Evolutionary conservation across 2,329 filamentous ascomycete species (phyloP), one percentile per base, ranked within the genome.

Genomic region (Cercospora beticola): DNA sequence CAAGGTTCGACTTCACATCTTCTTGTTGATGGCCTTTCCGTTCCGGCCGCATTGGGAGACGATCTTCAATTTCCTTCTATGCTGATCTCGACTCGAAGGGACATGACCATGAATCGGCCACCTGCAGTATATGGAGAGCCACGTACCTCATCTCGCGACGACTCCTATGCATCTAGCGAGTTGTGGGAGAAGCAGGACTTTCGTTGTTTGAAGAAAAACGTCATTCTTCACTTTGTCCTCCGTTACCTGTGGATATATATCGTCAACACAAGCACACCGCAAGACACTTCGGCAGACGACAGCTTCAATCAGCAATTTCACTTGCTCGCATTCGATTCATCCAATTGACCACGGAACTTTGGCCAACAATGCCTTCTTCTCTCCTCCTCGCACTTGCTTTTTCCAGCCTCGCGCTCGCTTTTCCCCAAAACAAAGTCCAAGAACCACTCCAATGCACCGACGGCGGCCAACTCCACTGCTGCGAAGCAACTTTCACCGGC

Each of bases 361-460:
- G 4, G 7, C 5, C 12, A 26, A 28, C 23, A 26, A 57, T 57
- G 21, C 26, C 46, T 18, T 52, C 52, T 14, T 57, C 52, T 16
- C 18, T 57, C 10, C 52, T 30, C 52, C 52, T 57, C 28, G 16
- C 52, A 16, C 52, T 57, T 4, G 52, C 52, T 3, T 30, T 8
- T 5, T 28, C 52, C 7, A 30, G 23, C 28, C 52, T 57, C 23
- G 52, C 52, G 8, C 28, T 57, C 5, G 52, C 52, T 5, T 57
- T 30, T 9, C 52, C 52, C 28, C 52, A 30, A 30, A 14, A 8
- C 52, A 28, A 4, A 28, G 12, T 16, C 23, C 52, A n/a, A 26
- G 52, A 56, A 56, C 4, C 74, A 82, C 28, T 83, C 82, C 72
- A 76, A 72, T 73, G 71, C 54, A 58, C 57, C 28, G 71, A 73